phyloP scores from a whole-genome alignment of 129 eudicot species.

The Tagetes erecta region DNA sequence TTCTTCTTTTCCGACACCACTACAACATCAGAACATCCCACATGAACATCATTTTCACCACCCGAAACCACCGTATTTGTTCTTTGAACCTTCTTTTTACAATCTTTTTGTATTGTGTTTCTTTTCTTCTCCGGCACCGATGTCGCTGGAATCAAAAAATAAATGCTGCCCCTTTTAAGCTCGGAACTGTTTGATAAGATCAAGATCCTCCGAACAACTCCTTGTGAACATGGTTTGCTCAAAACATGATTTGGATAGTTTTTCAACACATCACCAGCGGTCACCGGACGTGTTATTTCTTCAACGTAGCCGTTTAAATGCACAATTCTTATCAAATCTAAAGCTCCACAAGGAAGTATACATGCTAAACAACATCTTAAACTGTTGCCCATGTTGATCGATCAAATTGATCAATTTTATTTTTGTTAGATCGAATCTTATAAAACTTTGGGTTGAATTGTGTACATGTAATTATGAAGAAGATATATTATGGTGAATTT shows the following conservation, averaged over 20 bases:
- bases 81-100: conserved; percentile 17
- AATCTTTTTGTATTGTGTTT: conserved; percentile 29
- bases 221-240: conserved; percentile 71
- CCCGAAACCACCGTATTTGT: conserved; percentile 15
- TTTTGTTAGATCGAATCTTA: background rate
- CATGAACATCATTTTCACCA: background rate
- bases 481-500: conserved; percentile 27
- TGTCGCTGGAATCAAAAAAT: conserved; percentile 73
- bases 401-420: background rate
- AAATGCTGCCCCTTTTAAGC: conserved; percentile 82
- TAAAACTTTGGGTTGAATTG: background rate
- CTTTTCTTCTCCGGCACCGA: conserved; percentile 67
- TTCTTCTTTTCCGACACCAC: conserved; percentile 41
- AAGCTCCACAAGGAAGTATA: conserved; percentile 92
- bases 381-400: conserved; percentile 62
- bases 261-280: conserved; percentile 79
- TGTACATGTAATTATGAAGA: background rate
- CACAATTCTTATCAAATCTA: conserved; percentile 85
- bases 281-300: conserved; percentile 64
- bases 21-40: conserved; percentile 24
- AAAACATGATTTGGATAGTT: conserved; percentile 83
- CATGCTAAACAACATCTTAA: conserved; percentile 93
- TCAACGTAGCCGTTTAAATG: conserved; percentile 84
- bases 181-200: conserved; percentile 68
- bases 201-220: conserved; percentile 55